These are phyloP conservation scores for Xanthoconium separans DNA, from an alignment of 1,284 basidiomycete genomes.

Conservation along the genomic window DNA sequence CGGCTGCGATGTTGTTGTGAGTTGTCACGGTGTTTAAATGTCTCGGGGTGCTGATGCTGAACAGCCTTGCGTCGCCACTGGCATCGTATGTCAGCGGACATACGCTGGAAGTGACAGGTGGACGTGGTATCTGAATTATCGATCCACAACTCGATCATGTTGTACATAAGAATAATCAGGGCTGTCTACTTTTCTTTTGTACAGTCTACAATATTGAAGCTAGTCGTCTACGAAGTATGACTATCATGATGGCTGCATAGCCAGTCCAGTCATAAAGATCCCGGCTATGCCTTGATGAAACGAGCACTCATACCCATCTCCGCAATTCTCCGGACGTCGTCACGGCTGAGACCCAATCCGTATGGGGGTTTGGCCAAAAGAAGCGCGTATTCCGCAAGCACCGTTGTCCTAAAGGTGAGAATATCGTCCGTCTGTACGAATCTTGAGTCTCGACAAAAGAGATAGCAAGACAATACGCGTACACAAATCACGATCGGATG, in stretches of 20 bases:
- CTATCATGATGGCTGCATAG: not conserved
- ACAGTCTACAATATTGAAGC: no score
- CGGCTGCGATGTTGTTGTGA: slow-evolving; percentile 69
- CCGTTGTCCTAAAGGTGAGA: slow-evolving; percentile 71
- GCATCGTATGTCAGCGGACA: slow-evolving; percentile 82
- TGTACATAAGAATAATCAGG: no score
- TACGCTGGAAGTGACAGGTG: slow-evolving; percentile 79
- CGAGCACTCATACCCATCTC: slow-evolving; percentile 59
- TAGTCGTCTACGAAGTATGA: no score
- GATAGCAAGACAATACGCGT: slow-evolving; percentile 31
- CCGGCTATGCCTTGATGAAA: slow-evolving; percentile 32
- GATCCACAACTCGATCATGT: not conserved
- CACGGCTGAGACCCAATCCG: slow-evolving; percentile 64
- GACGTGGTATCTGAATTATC: slow-evolving; percentile 56
- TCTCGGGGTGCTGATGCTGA: slow-evolving; percentile 10
- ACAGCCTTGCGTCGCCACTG: slow-evolving; percentile 70
- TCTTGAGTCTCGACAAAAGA: not conserved
- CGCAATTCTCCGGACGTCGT: slow-evolving; percentile 56
- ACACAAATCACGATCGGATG: slow-evolving; percentile 79
- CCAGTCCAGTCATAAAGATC: not conserved
- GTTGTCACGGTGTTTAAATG: slow-evolving; percentile 26
- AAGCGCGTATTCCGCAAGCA: slow-evolving; percentile 74
- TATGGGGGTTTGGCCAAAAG: slow-evolving; percentile 65
- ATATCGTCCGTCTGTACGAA: slow-evolving; percentile 72
- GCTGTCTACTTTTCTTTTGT: no score